Base-by-base conservation (phyloP, 148 eudicot species). In the Persicaria tinctoria region DNA sequence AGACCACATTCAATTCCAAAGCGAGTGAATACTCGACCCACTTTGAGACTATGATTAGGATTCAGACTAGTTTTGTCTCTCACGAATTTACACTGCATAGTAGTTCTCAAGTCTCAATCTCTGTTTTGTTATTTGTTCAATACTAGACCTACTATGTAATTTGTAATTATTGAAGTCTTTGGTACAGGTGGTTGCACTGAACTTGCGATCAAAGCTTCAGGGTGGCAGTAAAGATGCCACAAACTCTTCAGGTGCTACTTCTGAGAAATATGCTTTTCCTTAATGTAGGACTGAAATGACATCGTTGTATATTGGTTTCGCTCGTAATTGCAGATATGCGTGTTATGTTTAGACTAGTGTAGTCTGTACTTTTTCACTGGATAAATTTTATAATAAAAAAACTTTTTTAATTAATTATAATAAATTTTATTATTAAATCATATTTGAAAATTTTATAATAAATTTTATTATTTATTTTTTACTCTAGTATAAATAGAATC, bases 181-280 rank as follows among this genome's bases (percentile, higher is more conserved):
- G 72, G 18, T 87, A 84, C 90, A 93, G 98, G 98, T 93, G 76
- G 84, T 93, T 78, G 86, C 94, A 83, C 83, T 93, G 49, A 88
- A 80, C 59, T 78, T 93, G 46, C 88, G 97, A 74, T 89, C 98
- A 74, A 86, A 85, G 64, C 72, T 74, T 71, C 84, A 77, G 80
- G 86, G 82, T 73, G 73, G 72, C 63, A 68, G 73, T 44, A 64
- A 41, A 56, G 72, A 50, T 79, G 74, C 79, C 69, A 78, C 78
- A 78, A 66, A 68, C 86, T 77, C 87, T 41, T 4, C 70, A 66
- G 70, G 70, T 66, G 48, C 70, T 66, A 13, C 14, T 41, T 66
- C 70, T 66, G 47, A 8, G 48, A 66, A 64, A 46, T 38, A 41
- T 64, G 70, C 47, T 8, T 23, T 8, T 62, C 68, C 68, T 62